phyloP scores from a whole-genome alignment of 2,329 filamentous ascomycete species.

The Huntiella savannae region DNA sequence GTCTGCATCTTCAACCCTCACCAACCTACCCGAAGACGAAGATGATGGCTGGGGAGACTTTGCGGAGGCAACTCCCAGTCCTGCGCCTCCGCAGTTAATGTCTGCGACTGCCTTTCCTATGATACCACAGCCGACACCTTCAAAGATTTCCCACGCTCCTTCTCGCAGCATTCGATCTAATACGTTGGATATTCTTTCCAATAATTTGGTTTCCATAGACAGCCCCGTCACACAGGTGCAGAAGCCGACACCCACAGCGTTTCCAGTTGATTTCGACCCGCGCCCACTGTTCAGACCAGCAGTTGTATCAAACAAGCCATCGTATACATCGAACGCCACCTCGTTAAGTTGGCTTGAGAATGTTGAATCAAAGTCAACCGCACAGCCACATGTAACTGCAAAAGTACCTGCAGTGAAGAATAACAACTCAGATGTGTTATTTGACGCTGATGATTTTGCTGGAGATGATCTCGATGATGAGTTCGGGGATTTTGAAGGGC shows the following conservation, averaged over 20 bases:
- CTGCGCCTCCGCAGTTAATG: not conserved
- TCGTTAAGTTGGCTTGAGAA: no score
- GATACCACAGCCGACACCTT: not conserved
- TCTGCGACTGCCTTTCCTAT: not conserved
- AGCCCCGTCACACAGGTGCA: not conserved
- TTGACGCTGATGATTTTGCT: slow-evolving; percentile 44
- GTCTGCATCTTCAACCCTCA: slow-evolving; percentile 5
- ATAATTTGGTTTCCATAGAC: slow-evolving; percentile 20
- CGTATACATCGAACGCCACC: slow-evolving; percentile 10
- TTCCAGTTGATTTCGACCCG: no score
- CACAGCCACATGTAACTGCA: no score
- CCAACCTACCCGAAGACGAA: slow-evolving; percentile 21
- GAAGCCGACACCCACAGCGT: no score
- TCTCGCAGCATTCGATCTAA: slow-evolving; percentile 24
- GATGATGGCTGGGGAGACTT: slow-evolving; percentile 53
- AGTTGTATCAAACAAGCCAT: not conserved
- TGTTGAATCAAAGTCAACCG: slow-evolving; percentile 11
- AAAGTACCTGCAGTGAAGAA: no score
- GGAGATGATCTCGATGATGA: slow-evolving; percentile 21
- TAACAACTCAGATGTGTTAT: slow-evolving; percentile 37
- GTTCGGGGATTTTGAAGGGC: slow-evolving; percentile 25
- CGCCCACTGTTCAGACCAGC: no score
- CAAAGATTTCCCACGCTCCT: not conserved
- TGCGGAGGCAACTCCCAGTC: slow-evolving; percentile 27
- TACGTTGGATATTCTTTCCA: slow-evolving; percentile 34